phyloP scores from a whole-genome alignment of 768 basidiomycete species.

The Amyloporia xantha region DNA sequence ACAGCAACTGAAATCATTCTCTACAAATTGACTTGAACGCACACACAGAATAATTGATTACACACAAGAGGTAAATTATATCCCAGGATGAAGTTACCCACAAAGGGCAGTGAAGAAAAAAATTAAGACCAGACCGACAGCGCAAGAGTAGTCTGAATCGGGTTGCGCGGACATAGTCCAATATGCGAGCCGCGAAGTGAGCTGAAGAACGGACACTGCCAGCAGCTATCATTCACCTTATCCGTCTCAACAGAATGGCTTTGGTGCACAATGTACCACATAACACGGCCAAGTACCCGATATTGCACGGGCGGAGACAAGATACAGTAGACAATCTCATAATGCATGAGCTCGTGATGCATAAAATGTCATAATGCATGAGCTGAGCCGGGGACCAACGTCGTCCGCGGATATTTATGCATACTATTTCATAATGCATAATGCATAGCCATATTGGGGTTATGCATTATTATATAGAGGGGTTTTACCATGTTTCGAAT shows the following conservation, averaged over 20 bases:
- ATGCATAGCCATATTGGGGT: too few relatives aligned
- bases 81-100: neutral
- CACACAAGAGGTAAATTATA: neutral
- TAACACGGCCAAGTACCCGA: neutral
- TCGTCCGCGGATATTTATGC: too few relatives aligned
- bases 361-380: too few relatives aligned
- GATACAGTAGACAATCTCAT: neutral
- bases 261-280: too few relatives aligned
- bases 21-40: too few relatives aligned
- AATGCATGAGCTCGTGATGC: neutral
- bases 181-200: slow-evolving; percentile 13
- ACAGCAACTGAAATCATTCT: neutral
- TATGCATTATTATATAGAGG: too few relatives aligned
- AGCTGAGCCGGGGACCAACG: too few relatives aligned
- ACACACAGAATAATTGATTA: too few relatives aligned
- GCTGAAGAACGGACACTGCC: slow-evolving; percentile 6
- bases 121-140: neutral
- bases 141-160: slow-evolving; percentile 16
- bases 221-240: neutral
- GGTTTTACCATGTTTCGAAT: too few relatives aligned
- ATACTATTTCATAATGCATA: too few relatives aligned
- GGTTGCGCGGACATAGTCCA: slow-evolving; percentile 8
- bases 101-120: slow-evolving; percentile 1
- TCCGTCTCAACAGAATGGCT: too few relatives aligned
- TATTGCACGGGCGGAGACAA: neutral